Percentiles rank a stretch among this genome's conserved stretches.
These are phyloP conservation scores for Aquilaria yunnanensis DNA, from an alignment of 345 rosid species.

Conservation along the genomic window DNA sequence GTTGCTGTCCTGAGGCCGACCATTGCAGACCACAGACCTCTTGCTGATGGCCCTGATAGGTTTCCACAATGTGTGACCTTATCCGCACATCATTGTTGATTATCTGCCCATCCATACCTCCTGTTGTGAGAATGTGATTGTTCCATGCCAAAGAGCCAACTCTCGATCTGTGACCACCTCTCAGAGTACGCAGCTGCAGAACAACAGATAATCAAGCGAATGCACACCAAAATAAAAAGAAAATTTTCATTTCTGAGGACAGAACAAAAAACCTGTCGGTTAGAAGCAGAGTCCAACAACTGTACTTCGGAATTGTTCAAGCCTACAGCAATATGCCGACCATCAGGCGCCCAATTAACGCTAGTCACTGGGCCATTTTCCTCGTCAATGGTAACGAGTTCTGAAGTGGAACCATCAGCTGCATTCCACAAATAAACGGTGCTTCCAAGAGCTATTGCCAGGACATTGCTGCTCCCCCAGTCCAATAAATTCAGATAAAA, in stretches of 20 bases:
- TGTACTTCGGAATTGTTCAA: slow-evolving; percentile 45
- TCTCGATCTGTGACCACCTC: slow-evolving; percentile 36
- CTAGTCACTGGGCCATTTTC: slow-evolving; percentile 46
- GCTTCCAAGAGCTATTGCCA: slow-evolving; percentile 31
- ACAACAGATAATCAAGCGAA: background rate
- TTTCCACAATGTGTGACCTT: slow-evolving; percentile 35
- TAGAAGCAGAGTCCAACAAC: slow-evolving; percentile 38
- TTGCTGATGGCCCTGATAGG: slow-evolving; percentile 39
- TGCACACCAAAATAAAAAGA: background rate
- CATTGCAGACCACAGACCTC: slow-evolving; percentile 51
- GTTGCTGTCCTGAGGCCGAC: slow-evolving; percentile 46
- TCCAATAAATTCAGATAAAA: slow-evolving; percentile 44
- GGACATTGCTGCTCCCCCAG: slow-evolving; percentile 45
- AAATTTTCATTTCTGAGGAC: no score
- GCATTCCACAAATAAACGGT: slow-evolving; percentile 50
- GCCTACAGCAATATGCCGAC: slow-evolving; percentile 39
- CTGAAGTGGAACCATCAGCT: slow-evolving; percentile 35
- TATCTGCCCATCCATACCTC: slow-evolving; percentile 42
- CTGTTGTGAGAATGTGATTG: slow-evolving; percentile 41
- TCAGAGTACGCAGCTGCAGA: slow-evolving; percentile 24
- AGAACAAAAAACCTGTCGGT: slow-evolving; percentile 19
- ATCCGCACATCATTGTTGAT: slow-evolving; percentile 46
- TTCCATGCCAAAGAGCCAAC: slow-evolving; percentile 51
- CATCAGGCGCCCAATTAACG: slow-evolving; percentile 53
- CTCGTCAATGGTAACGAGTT: slow-evolving; percentile 41